Evolutionary conservation across 1,284 basidiomycete genomes (phyloP).

Genomic region (Malassezia slooffiae): DNA sequence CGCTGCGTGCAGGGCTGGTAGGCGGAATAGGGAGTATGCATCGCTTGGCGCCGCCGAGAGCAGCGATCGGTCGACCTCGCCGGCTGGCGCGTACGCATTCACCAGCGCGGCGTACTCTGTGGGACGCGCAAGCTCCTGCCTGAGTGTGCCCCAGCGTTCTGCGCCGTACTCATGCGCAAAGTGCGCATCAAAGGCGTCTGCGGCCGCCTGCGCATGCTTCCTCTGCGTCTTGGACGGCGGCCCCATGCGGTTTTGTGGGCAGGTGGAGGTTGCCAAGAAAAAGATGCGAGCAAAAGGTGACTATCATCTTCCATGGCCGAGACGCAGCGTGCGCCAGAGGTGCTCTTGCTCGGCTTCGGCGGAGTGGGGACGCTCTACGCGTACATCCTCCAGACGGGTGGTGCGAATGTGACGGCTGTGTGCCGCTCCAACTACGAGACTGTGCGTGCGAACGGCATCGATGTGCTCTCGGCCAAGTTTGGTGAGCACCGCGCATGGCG

Average conservation of each 20-base stretch:
- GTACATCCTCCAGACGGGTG: slow-evolving; percentile 56
- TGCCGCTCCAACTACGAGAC: slow-evolving; percentile 62
- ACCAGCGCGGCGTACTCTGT: slow-evolving; percentile 9
- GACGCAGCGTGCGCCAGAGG: slow-evolving; percentile 19
- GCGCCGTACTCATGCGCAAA: slow-evolving; percentile 2
- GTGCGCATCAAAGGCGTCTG: slow-evolving; percentile 3
- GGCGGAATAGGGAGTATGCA: slow-evolving; percentile 1
- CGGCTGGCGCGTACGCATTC: slow-evolving; percentile 7
- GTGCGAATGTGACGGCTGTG: slow-evolving; percentile 60
- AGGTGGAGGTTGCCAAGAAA: background rate
- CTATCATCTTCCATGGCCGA: background rate
- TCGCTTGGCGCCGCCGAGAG: background rate
- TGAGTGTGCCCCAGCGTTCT: slow-evolving; percentile 1
- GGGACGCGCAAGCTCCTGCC: background rate
- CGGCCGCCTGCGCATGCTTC: slow-evolving; percentile 4
- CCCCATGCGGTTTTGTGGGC: background rate
- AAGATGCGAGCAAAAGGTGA: background rate
- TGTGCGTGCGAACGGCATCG: slow-evolving; percentile 52
- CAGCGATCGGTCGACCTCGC: slow-evolving; percentile 3
- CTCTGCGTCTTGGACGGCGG: background rate
- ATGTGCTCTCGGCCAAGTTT: slow-evolving; percentile 56
- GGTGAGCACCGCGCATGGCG: slow-evolving; percentile 56
- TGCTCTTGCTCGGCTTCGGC: slow-evolving; percentile 51
- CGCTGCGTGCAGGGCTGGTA: background rate
- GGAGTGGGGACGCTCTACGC: slow-evolving; percentile 54